Evolutionary conservation across 164 flowering plant species (phyloP).

Genomic region (Annona cherimola): DNA sequence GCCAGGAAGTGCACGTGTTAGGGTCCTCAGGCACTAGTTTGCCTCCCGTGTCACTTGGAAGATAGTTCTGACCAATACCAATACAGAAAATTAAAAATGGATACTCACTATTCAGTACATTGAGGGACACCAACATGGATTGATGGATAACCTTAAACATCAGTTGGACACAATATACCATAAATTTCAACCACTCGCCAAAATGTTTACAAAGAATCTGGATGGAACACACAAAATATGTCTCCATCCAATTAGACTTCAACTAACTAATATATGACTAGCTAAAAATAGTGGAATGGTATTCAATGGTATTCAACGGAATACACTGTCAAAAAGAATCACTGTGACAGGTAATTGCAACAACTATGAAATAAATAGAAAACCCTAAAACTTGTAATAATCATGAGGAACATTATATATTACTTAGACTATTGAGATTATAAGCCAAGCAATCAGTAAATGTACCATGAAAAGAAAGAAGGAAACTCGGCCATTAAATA

Average conservation of each 20-base stretch:
- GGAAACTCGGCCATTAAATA: too few relatives aligned
- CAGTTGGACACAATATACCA: neutral
- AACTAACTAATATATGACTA: too few relatives aligned
- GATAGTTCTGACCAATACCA: slow-evolving; percentile 36
- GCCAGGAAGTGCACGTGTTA: slow-evolving; percentile 25
- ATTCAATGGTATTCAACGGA: too few relatives aligned
- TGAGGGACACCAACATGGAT: neutral
- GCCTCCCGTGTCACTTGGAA: slow-evolving; percentile 40
- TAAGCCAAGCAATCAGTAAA: too few relatives aligned
- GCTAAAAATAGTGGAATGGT: too few relatives aligned
- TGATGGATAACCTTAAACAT: neutral
- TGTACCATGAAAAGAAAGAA: too few relatives aligned
- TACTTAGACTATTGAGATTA: too few relatives aligned
- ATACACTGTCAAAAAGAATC: too few relatives aligned
- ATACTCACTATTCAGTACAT: neutral
- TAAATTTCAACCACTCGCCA: neutral
- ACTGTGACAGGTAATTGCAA: too few relatives aligned
- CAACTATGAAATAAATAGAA: too few relatives aligned
- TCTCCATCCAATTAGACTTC: neutral
- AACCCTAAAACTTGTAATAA: too few relatives aligned
- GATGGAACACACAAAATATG: neutral
- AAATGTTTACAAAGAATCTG: neutral
- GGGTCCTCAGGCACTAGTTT: slow-evolving; percentile 31
- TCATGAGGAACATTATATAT: too few relatives aligned
- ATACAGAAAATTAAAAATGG: neutral